Base-by-base conservation (phyloP, 805 yeast species). In the Yamadazyma philogaea region DNA sequence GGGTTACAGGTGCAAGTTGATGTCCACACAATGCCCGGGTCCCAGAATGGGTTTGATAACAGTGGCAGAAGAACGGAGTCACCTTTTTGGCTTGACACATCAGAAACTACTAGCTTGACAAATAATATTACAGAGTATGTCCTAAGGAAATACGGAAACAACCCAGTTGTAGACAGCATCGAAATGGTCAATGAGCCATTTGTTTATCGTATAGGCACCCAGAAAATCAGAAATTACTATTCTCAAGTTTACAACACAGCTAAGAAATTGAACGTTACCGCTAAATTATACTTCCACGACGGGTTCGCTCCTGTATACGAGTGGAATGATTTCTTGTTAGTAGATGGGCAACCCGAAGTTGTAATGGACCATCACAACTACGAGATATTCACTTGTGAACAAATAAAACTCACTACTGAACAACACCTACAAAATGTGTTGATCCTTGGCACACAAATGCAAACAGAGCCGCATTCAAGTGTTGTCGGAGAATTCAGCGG, bases 31-130 rank as follows among this genome's bases (percentile, higher is more conserved):
- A 81, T 76, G 18, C 95, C 95, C 7, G 95, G 95, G 1, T 82
- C 91, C 1, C 95, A 87, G 56, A 87, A 87, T 59, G 95, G 95
- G 15, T 86, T 86, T 67, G 93, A 86, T 56, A 87, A 86, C 54
- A 80, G 87, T 8, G 95, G 95, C 1, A 61, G 72, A 20, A 69
- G 88, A 53, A 79, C 60, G 6, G 64, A 61, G 2, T 53, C 56
- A 44, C 67, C 68, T n/a, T 65, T 65, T 17, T 61, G 66, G 68
- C 60, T 58, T 46, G 60, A 62, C 37, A 33, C 44, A 6, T 57
- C 64, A 1, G 59, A 51, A 30, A 52, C 63, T 40, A 44, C 61
- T 3, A 51, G 55, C 24, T 44, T 61, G 28, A 63, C 33, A 10
- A 36, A 16, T 4, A 14, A 36, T 17, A 17, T 36, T 17, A 27